Conservation (phyloP, 805 yeast species). For the Lipomyces sp. region DNA sequence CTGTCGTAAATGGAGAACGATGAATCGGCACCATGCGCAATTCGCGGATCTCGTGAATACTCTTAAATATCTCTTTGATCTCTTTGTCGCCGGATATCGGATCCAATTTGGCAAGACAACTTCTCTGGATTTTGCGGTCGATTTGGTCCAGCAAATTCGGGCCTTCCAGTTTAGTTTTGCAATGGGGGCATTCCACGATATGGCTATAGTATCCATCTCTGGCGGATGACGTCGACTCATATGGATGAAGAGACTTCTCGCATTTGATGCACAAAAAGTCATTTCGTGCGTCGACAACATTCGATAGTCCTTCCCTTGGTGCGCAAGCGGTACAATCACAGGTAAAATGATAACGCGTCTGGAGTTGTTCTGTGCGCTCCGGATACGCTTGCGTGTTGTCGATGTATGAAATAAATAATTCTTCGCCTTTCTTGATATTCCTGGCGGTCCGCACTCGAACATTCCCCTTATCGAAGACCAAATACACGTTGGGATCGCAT, state of each 20-base stretch:
- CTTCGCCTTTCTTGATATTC: conserved; percentile 15
- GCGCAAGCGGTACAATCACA: conserved; percentile 16
- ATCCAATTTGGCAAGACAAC: neutral
- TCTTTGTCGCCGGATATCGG: neutral
- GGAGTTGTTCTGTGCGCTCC: conserved; percentile 1
- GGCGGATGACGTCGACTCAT: neutral
- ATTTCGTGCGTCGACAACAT: neutral
- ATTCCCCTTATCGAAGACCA: conserved; percentile 6
- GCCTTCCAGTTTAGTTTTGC: conserved; percentile 1
- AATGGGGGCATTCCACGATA: conserved; percentile 7
- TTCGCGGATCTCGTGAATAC: neutral
- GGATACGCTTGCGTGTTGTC: conserved; percentile 15
- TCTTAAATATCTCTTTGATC: neutral
- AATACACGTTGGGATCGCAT: conserved; percentile 24
- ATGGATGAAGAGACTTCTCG: conserved; percentile 5
- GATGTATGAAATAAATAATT: conserved; percentile 21
- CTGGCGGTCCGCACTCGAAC: conserved; percentile 6
- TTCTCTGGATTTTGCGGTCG: neutral
- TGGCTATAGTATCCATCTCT: neutral
- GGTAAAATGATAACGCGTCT: conserved; percentile 11
- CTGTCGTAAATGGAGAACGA: conserved; percentile 6
- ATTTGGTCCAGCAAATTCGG: neutral
- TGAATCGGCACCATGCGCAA: conserved; percentile 3
- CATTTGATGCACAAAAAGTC: conserved; percentile 16
- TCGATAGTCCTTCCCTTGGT: neutral